phyloP scores from a whole-genome alignment of 768 basidiomycete genomes.

The Serendipita sp. region DNA sequence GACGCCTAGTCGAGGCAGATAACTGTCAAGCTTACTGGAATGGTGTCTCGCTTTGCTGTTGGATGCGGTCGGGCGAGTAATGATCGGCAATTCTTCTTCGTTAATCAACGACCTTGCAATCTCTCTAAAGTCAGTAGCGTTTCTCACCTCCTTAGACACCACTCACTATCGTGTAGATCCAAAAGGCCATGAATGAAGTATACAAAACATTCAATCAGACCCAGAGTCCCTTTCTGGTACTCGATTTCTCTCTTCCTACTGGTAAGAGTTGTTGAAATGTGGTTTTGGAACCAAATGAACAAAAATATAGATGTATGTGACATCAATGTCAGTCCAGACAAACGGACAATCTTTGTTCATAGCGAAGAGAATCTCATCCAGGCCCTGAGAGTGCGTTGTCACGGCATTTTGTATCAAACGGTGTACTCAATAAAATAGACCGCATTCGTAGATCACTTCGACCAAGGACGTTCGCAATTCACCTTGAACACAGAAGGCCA shows the following conservation, averaged over 20 bases:
- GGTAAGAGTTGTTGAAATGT: conserved; percentile 27
- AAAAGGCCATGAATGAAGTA: conserved; percentile 83
- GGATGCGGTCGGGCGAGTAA: conserved; percentile 60
- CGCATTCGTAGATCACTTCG: conserved; percentile 51
- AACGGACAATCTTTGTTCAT: conserved; percentile 85
- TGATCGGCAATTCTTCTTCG: conserved; percentile 83
- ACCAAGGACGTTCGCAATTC: conserved; percentile 57
- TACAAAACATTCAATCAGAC: conserved; percentile 65
- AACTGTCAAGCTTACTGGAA: conserved; percentile 46
- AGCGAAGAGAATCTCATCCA: conserved; percentile 66
- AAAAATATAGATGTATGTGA: conserved; percentile 50
- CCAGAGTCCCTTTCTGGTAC: conserved; percentile 69
- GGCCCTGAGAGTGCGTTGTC: conserved; percentile 50
- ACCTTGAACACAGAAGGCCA: neutral
- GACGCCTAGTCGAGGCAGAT: conserved; percentile 10
- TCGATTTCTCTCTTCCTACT: conserved; percentile 68
- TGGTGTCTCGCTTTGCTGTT: conserved; percentile 67
- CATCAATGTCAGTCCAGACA: conserved; percentile 93
- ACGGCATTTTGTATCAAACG: neutral
- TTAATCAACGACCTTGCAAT: conserved; percentile 83
- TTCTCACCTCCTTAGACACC: neutral
- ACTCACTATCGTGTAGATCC: conserved; percentile 34
- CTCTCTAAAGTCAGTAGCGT: conserved; percentile 41
- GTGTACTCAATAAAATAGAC: conserved; percentile 23
- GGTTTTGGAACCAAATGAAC: neutral